Evolutionary conservation across 2,329 filamentous ascomycete genomes (phyloP), one percentile per base, ranked within the genome.

Genomic region (Pestalotiopsis sp.): DNA sequence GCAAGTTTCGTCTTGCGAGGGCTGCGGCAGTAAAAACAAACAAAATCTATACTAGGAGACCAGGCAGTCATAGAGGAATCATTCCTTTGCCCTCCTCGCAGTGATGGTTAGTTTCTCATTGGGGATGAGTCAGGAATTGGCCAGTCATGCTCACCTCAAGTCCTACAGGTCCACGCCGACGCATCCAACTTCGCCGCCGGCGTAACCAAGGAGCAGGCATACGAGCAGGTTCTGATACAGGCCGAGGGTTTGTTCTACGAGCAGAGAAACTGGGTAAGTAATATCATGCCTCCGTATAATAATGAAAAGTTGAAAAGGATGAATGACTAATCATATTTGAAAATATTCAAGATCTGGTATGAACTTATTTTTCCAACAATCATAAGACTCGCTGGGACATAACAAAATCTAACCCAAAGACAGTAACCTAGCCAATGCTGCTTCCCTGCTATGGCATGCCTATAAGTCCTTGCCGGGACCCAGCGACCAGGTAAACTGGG

Each of bases 391-490:
- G 25, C 27, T 36, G 6, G 27, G 5, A 59, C 14, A 27, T 1
- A 59, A n/a, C n/a, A 14, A 57, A 45, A 52, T 56, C 70, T 52
- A n/a, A 56, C 41, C 31, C 63, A n/a, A 20, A 6, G 45, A 70
- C 45, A 94, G 92, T 80, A 95, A 96, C 79, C 86, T 94, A 62
- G 85, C 93, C 72, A 96, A 95, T 78, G 82, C 90, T 4, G 90
- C 93, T 7, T 90, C 92, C 3, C 85, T 95, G 36, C 84, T 95
- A 71, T 95, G 92, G 91, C 92, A 96, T 76, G 92, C 91, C 3
- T 92, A 91, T 77, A 91, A 93, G 78, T 93, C 92, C 9, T 84
- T 95, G 14, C 87, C 89, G 1, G 79, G 83, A 0, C 92, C 93
- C 1, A 91, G 88, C 65, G 87, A 82, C 52, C 81, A 88, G 17